Percentiles rank a stretch among this genome's conserved stretches.
phyloP scores from a whole-genome alignment of 306 rosid genomes.

The Cicer bijugum region DNA sequence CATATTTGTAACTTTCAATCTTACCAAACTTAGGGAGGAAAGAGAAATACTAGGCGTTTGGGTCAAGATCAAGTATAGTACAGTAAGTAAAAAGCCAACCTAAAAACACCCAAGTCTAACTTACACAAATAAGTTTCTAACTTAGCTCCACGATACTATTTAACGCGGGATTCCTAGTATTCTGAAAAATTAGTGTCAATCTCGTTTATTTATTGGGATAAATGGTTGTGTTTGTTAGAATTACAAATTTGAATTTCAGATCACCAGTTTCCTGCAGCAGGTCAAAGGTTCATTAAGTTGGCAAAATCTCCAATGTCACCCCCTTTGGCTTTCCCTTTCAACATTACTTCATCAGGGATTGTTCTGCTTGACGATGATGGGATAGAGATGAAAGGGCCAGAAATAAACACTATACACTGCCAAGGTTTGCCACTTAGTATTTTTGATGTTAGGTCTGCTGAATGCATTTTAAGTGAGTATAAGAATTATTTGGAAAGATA shows the following conservation, averaged over 20 bases:
- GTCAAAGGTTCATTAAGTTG: conserved; percentile 75
- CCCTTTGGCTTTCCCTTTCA: conserved; percentile 75
- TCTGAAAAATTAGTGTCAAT: conserved; percentile 29
- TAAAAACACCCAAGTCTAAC: conserved; percentile 8
- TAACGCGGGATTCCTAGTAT: conserved; percentile 21
- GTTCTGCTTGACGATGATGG: conserved; percentile 68
- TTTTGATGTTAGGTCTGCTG: conserved; percentile 32
- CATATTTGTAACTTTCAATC: background rate
- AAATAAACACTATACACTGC: conserved; percentile 70
- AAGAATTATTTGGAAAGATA: conserved; percentile 13
- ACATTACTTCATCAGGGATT: conserved; percentile 73
- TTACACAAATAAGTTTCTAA: background rate
- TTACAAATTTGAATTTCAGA: conserved; percentile 23
- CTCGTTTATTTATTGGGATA: background rate
- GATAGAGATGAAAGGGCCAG: conserved; percentile 66
- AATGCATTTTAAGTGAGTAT: conserved; percentile 3
- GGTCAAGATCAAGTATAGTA: background rate
- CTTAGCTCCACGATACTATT: conserved; percentile 13
- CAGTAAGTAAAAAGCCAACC: conserved; percentile 27
- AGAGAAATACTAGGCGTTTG: background rate
- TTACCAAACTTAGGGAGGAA: background rate
- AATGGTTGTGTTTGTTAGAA: conserved; percentile 21
- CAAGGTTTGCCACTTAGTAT: conserved; percentile 71
- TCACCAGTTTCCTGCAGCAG: conserved; percentile 60
- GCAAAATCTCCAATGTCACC: conserved; percentile 91